Evolutionary conservation across 208 protist genomes (phyloP), one percentile per base, ranked within the genome.

Genomic region (Herpetomonas samuelpessoai): DNA sequence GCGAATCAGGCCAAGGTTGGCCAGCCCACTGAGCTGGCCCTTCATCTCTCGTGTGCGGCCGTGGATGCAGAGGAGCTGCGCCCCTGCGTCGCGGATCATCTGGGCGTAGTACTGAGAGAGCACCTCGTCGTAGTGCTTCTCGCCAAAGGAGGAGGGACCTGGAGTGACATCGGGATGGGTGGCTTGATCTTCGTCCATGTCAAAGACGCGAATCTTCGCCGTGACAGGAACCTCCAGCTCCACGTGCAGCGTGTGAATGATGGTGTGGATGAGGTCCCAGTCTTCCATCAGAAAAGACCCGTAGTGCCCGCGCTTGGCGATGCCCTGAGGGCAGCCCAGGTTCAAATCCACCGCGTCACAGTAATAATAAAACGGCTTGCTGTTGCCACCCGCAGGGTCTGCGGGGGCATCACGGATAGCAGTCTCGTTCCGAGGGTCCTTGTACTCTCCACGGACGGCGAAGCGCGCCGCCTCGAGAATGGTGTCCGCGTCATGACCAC

Each of bases 281-380:
- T 97, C 75, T 30, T 96, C 87, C 88, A 94, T 94, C 12, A 98
- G 74, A 57, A 95, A 98, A 9, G 86, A 77, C 38, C 95, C 92
- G 73, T 97, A 98, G 71, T 91, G 68, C 2, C 95, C 93, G 24
- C 86, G 89, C 41, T 83, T 66, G 38, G 95, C 93, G 46, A 98
- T 97, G 26, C 87, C 81, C 62, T 98, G 92, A n/a, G 93, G 93
- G 59, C 95, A 98, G 52, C 91, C 92, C 14, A 97, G 69, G 51
- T 97, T 97, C 28, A 97, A 44, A 49, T 97, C 91, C 22, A 97
- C 76, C 1, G 89, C 93, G 63, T 93, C 88, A 58, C 88, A 95
- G 46, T 81, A 56, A 48, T 79, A 83, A 45, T 65, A 60, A 16
- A 19, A 41, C 16, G 60, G 29, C 19, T 29, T 44, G 29, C 19